Evolutionary conservation across 192 early-diverging fungal species (phyloP).

Genomic region (Dispira parvispora): DNA sequence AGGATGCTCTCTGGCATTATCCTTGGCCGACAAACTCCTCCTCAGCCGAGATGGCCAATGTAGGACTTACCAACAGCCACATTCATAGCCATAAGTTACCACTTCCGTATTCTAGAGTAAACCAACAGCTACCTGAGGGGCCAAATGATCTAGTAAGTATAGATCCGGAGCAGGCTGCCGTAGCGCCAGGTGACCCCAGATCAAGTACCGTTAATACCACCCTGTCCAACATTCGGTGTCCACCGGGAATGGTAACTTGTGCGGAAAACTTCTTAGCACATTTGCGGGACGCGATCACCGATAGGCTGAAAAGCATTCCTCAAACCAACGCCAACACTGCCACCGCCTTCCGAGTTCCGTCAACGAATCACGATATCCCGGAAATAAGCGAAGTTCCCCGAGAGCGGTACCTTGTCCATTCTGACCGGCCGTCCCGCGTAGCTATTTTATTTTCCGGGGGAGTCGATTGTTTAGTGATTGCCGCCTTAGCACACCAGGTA

Average conservation of each 20-base stretch:
- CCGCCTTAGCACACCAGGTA: slow-evolving; percentile 57
- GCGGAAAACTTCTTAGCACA: neutral
- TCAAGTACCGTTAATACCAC: neutral
- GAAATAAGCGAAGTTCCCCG: neutral
- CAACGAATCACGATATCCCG: neutral
- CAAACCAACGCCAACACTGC: slow-evolving; percentile 1
- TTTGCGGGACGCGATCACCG: slow-evolving; percentile 1
- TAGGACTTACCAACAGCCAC: too few species aligned
- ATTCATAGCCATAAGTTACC: too few species aligned
- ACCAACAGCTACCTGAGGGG: too few species aligned
- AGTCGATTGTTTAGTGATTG: slow-evolving; percentile 79
- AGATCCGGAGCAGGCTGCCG: too few species aligned
- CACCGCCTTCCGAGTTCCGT: too few species aligned
- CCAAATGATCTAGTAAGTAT: too few species aligned
- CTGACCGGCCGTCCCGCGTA: slow-evolving; percentile 29
- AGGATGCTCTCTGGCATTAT: too few species aligned
- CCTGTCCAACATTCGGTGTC: neutral
- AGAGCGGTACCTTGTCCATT: neutral
- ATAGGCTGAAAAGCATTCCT: slow-evolving; percentile 3
- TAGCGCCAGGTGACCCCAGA: too few species aligned
- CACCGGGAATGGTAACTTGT: neutral
- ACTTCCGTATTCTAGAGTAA: too few species aligned
- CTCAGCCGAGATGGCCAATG: too few species aligned
- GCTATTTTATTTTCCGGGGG: slow-evolving; percentile 88
- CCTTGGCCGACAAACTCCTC: too few species aligned